Percentiles rank a stretch among this genome's conserved stretches.
phyloP scores from a whole-genome alignment of 208 protist genomes.

The Kentomonas sorsogonicus region DNA sequence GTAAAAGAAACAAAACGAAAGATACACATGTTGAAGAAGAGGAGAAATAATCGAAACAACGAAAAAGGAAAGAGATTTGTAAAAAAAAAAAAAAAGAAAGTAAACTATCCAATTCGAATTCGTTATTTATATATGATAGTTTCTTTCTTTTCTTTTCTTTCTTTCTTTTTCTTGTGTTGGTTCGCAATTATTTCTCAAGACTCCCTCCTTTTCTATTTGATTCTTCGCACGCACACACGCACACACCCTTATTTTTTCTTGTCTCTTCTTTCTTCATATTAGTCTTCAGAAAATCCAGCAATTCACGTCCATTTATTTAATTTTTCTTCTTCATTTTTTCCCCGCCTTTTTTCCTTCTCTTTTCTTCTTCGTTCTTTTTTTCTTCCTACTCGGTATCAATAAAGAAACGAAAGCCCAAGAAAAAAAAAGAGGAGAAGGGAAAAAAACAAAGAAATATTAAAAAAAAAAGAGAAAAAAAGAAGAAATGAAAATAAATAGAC shows the following conservation, averaged over 20 bases:
- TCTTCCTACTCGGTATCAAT: background rate
- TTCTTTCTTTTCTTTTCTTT: conserved; percentile 12
- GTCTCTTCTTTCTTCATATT: background rate
- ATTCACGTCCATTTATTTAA: background rate
- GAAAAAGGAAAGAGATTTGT: conserved; percentile 1
- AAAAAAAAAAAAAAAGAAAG: too few species aligned
- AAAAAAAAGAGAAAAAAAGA: background rate
- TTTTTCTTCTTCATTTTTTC: background rate
- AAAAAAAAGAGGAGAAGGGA: background rate
- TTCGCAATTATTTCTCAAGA: background rate
- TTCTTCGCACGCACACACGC: background rate
- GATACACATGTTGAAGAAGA: too few species aligned
- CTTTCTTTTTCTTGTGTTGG: conserved; percentile 14
- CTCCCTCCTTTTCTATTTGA: conserved; percentile 12
- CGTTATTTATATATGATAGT: background rate
- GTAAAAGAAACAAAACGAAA: conserved; percentile 1
- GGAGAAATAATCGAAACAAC: background rate
- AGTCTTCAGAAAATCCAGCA: background rate
- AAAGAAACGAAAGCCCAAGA: background rate
- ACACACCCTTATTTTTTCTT: background rate
- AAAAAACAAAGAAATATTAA: background rate
- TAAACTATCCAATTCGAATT: too few species aligned
- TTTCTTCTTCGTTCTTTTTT: background rate
- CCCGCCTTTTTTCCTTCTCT: background rate
- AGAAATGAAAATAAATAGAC: background rate